phyloP scores from a whole-genome alignment of 108 stramenopile genomes.

The Cyclotella choctawhatcheeana region DNA sequence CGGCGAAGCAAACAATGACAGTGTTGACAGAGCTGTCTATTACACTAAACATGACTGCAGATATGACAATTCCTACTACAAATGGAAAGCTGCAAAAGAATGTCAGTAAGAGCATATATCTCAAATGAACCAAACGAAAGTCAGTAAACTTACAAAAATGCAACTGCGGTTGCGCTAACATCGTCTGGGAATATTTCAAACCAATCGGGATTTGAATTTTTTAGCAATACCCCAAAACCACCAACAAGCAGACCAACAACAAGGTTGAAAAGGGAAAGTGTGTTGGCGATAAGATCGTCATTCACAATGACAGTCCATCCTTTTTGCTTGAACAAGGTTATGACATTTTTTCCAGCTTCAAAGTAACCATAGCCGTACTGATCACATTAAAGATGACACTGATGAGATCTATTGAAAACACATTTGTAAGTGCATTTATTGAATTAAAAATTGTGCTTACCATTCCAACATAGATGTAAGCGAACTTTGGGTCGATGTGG shows the following conservation, averaged over 20 bases:
- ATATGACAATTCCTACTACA: conserved; percentile 65
- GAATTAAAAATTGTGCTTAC: no score
- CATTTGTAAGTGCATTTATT: no score
- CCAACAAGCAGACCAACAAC: conserved; percentile 68
- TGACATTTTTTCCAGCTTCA: conserved; percentile 71
- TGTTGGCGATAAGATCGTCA: conserved; percentile 54
- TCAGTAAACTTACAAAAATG: conserved; percentile 57
- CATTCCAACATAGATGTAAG: conserved; percentile 85
- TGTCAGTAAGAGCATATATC: background rate
- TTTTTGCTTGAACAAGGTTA: conserved; percentile 55
- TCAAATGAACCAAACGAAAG: no score
- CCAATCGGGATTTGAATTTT: conserved; percentile 38
- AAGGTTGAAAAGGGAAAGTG: conserved; percentile 56
- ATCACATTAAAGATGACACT: background rate
- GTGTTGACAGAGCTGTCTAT: conserved; percentile 80
- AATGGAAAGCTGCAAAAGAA: conserved; percentile 43
- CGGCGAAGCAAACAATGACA: conserved; percentile 87
- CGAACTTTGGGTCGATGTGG: no score
- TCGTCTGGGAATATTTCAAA: conserved; percentile 48
- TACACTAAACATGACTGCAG: conserved; percentile 65
- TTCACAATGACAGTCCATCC: conserved; percentile 69
- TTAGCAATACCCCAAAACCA: conserved; percentile 54
- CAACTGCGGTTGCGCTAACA: conserved; percentile 21
- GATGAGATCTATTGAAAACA: no score
- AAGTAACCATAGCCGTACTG: conserved; percentile 58